Evolutionary conservation across 352 stramenopile species (phyloP), one percentile per base, ranked within the genome.

Genomic region (Aphanomyces astaci): DNA sequence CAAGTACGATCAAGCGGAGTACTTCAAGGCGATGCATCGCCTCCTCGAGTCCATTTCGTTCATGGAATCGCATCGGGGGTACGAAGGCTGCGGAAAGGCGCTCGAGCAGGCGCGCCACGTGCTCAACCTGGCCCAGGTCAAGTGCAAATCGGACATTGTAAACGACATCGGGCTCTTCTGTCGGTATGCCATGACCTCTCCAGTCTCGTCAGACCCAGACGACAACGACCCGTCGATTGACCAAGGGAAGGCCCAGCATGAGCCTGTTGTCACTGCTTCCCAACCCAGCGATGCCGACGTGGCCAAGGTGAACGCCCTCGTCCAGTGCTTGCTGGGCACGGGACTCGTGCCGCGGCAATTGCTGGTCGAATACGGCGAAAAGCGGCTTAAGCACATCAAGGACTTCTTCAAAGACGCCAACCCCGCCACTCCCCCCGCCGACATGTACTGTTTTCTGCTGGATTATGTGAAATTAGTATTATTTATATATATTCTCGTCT

Each of bases 1-100:
- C 48, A 94, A 89, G 64, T 87, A 87, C 64, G 82, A 89, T 24
- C 83, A 90, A 57, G 71, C 83, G 15, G 77, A 86, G 45, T 92
- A 92, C 55, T 71, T 89, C 5, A 72, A 74, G 48, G 75, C 85
- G 32, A 68, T 94, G 25, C 72, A 88, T 48, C 86, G 86, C 69
- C 70, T 94, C 31, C 60, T 92, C 60, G 70, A 78, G n/a, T 76
- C 83, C 0, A 88, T 91, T 52, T 54, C 71, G 15, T 94, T 94
- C 55, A 71, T 91, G 4, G 82, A 91, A 68, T 75, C 46, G 40
- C 86, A 94, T 70, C 75, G 76, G 22, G 76, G 73, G 30, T 92
- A 91, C 70, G 83, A 92, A 79, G 82, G 86, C 10, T 91, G 82
- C 2, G 68, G 72, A 22, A 90, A 90, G 46, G 83, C 83, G 7